Conservation (phyloP, 441 rosid species). For the Gossypium gossypioides region DNA sequence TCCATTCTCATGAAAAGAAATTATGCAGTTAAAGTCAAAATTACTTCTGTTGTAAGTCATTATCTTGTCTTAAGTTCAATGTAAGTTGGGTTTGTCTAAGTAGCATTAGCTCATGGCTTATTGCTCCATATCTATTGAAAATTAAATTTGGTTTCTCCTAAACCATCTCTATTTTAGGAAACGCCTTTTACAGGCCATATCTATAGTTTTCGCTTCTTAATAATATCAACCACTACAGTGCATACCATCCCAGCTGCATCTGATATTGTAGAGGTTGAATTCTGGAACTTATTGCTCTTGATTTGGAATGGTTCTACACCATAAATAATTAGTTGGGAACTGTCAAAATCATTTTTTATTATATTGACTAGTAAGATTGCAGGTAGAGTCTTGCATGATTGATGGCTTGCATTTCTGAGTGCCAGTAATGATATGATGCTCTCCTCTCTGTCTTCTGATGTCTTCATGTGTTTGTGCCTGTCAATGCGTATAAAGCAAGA, state of each 20-base stretch:
- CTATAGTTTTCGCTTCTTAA: background rate
- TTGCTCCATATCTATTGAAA: background rate
- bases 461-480: background rate
- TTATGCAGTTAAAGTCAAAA: background rate
- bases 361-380: background rate
- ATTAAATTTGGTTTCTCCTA: background rate
- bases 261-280: background rate
- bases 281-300: background rate
- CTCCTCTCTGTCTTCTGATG: background rate
- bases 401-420: background rate
- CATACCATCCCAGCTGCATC: background rate
- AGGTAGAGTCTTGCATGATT: background rate
- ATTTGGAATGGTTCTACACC: background rate
- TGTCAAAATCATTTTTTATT: background rate
- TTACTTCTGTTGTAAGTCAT: background rate
- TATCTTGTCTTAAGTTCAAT: background rate
- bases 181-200: background rate
- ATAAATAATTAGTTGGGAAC: background rate
- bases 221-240: background rate
- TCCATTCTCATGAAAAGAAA: background rate
- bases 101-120: background rate
- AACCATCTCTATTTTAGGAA: background rate
- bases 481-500: background rate
- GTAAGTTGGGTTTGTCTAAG: background rate
- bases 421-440: background rate